These are phyloP conservation scores for Pisolithus orientalis DNA, from an alignment of 768 basidiomycete genomes.

Conservation along the genomic window DNA sequence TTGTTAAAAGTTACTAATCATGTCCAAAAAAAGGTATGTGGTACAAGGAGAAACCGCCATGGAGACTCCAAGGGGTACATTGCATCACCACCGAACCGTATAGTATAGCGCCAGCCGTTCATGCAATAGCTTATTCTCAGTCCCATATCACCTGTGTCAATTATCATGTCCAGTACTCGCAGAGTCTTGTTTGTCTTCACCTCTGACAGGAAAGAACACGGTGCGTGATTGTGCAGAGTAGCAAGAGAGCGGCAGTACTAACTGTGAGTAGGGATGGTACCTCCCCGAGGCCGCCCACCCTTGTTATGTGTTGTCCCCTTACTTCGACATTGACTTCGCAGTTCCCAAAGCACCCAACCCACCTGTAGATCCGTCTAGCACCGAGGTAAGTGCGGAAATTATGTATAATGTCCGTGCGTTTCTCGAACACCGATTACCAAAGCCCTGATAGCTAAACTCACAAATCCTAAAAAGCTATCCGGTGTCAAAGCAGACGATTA, in stretches of 20 bases:
- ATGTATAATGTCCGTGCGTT: not conserved
- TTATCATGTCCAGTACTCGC: slow-evolving; percentile 29
- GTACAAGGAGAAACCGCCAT: too few relatives aligned
- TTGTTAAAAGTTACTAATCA: too few relatives aligned
- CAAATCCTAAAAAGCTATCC: slow-evolving; percentile 51
- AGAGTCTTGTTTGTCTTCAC: slow-evolving; percentile 69
- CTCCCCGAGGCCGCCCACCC: slow-evolving; percentile 74
- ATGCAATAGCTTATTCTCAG: too few relatives aligned
- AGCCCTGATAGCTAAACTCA: slow-evolving; percentile 51
- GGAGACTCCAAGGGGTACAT: too few relatives aligned
- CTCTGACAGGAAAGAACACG: slow-evolving; percentile 50
- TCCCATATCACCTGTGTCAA: not conserved
- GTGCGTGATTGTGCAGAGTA: slow-evolving; percentile 28
- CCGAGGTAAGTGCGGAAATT: slow-evolving; percentile 33
- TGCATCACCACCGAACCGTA: too few relatives aligned
- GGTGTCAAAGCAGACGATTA: slow-evolving; percentile 58
- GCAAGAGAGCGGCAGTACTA: not conserved
- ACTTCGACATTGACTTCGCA: slow-evolving; percentile 53
- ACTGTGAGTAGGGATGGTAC: slow-evolving; percentile 58
- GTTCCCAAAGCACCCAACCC: slow-evolving; percentile 62
- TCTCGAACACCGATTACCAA: not conserved
- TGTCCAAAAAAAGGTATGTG: too few relatives aligned
- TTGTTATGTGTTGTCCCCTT: slow-evolving; percentile 49
- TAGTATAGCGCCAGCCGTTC: too few relatives aligned
- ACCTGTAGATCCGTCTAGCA: slow-evolving; percentile 55